Evolutionary conservation across 768 basidiomycete genomes (phyloP).

Genomic region (Russula ochroleuca): DNA sequence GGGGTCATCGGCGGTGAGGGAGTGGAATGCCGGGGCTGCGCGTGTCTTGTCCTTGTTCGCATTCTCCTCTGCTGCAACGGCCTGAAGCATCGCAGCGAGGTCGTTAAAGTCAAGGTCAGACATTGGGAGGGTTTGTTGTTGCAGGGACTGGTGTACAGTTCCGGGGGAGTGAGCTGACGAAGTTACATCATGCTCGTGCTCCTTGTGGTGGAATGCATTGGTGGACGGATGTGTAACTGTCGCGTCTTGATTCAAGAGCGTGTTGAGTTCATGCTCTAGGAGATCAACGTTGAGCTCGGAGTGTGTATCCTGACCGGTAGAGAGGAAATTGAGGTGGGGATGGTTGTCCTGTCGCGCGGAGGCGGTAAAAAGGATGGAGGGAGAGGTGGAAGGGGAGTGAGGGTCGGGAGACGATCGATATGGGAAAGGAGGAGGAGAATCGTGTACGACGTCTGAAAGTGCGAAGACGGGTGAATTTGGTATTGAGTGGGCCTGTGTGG

Average conservation of each 20-base stretch:
- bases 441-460: slow-evolving; percentile 82
- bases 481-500: slow-evolving; percentile 1
- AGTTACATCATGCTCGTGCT: slow-evolving; percentile 24
- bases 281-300: slow-evolving; percentile 38
- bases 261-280: slow-evolving; percentile 70
- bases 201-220: slow-evolving; percentile 22
- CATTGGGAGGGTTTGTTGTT: slow-evolving; percentile 13
- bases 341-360: slow-evolving; percentile 25
- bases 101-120: slow-evolving; percentile 53
- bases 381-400: slow-evolving; percentile 17
- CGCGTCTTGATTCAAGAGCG: slow-evolving; percentile 69
- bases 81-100: slow-evolving; percentile 76
- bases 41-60: slow-evolving; percentile 54
- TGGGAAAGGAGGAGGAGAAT: slow-evolving; percentile 60
- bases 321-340: slow-evolving; percentile 36
- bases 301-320: slow-evolving; percentile 39
- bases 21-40: slow-evolving; percentile 74
- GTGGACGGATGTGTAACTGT: slow-evolving; percentile 63
- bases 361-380: slow-evolving; percentile 27
- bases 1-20: slow-evolving; percentile 56
- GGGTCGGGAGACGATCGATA: slow-evolving; percentile 31
- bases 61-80: slow-evolving; percentile 43
- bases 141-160: slow-evolving; percentile 15
- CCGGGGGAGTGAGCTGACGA: slow-evolving; percentile 14
- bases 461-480: slow-evolving; percentile 57